These are phyloP conservation scores for Mitragyna speciosa DNA, from an alignment of 257 asterid species.

Conservation along the genomic window DNA sequence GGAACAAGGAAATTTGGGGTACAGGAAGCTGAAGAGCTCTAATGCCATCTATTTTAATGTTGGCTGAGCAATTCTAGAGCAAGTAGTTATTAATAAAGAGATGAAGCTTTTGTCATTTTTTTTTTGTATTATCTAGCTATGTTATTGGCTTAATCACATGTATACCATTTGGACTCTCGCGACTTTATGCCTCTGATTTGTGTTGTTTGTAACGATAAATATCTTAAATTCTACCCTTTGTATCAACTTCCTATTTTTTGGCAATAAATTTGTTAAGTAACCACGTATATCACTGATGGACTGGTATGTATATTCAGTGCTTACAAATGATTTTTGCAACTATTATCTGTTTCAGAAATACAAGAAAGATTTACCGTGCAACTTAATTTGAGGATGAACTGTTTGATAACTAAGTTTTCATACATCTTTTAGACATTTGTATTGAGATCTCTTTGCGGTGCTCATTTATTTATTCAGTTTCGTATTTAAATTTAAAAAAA, in stretches of 20 bases:
- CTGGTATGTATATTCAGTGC: neutral
- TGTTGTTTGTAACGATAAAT: conserved; percentile 16
- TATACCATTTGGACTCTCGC: conserved; percentile 31
- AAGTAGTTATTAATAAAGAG: conserved; percentile 38
- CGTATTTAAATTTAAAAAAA: neutral
- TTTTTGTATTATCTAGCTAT: conserved; percentile 22
- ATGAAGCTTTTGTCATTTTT: conserved; percentile 22
- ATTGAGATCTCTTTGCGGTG: neutral
- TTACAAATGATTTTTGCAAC: neutral
- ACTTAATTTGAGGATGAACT: neutral
- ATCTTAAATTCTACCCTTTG: conserved; percentile 3
- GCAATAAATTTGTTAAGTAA: conserved; percentile 17
- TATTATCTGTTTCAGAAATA: neutral
- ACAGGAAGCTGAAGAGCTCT: conserved; percentile 40
- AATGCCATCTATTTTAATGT: conserved; percentile 47
- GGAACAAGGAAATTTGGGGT: conserved; percentile 19
- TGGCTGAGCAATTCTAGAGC: conserved; percentile 56
- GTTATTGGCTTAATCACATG: conserved; percentile 24
- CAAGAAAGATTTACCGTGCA: neutral
- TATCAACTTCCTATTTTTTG: conserved; percentile 4
- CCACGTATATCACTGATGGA: neutral
- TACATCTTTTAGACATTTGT: neutral
- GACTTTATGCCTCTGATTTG: conserved; percentile 2
- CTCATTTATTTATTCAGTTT: neutral
- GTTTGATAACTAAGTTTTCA: neutral